phyloP scores from a whole-genome alignment of 257 asterid species.

The Pogostemon cablin region DNA sequence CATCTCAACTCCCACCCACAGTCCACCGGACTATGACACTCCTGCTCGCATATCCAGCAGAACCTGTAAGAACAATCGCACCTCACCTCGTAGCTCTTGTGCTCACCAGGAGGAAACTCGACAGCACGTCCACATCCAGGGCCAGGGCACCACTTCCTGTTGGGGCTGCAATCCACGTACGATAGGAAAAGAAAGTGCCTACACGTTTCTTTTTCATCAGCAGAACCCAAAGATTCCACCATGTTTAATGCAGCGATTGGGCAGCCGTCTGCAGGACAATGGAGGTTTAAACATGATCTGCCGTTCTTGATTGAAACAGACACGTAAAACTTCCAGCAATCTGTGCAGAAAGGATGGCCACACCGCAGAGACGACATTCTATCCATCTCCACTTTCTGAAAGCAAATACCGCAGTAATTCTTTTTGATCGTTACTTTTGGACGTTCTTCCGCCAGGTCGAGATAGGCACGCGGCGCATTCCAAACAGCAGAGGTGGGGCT shows the following conservation, averaged over 20 bases:
- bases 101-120: neutral
- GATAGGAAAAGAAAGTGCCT: conserved; percentile 28
- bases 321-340: conserved; percentile 36
- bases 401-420: conserved; percentile 25
- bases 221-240: conserved; percentile 26
- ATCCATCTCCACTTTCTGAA: neutral
- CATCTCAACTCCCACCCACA: conserved; percentile 44
- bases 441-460: neutral
- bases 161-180: conserved; percentile 2
- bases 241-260: conserved; percentile 18
- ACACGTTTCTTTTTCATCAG: conserved; percentile 18
- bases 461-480: conserved; percentile 42
- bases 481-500: conserved; percentile 36
- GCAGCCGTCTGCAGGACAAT: conserved; percentile 40
- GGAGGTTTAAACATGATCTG: conserved; percentile 36
- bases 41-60: conserved; percentile 45
- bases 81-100: conserved; percentile 30
- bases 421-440: neutral
- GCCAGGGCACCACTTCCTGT: conserved; percentile 45
- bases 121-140: conserved; percentile 44
- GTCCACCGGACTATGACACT: conserved; percentile 46
- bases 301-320: conserved; percentile 30
- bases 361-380: conserved; percentile 15
- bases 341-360: conserved; percentile 34
- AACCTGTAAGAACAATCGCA: conserved; percentile 39